Conservation (phyloP, 805 yeast genomes). For the Debaryomyces prosopidis region DNA sequence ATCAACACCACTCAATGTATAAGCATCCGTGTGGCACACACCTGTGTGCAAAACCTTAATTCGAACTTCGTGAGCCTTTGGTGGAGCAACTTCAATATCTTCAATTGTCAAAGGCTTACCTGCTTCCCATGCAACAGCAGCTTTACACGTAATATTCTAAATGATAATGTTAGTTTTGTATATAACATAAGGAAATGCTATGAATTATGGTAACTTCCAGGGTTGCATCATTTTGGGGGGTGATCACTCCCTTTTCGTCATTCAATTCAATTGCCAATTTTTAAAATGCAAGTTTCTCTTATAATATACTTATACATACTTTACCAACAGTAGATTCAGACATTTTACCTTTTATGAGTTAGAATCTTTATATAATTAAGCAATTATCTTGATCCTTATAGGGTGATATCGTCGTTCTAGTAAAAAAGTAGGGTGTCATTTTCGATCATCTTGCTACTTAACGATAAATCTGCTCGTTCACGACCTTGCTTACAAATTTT, state of each 20-base stretch:
- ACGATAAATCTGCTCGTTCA: too few relatives aligned
- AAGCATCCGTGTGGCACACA: slow-evolving; percentile 98
- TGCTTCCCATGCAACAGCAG: slow-evolving; percentile 98
- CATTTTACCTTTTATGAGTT: slow-evolving; percentile 7
- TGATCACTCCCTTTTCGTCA: too few relatives aligned
- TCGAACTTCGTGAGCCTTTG: slow-evolving; percentile 96
- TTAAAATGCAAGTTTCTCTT: background rate
- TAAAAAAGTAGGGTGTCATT: too few relatives aligned
- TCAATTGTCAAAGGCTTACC: slow-evolving; percentile 80
- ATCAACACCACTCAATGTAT: slow-evolving; percentile 90
- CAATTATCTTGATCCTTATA: too few relatives aligned
- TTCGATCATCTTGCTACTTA: too few relatives aligned
- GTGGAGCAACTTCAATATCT: slow-evolving; percentile 87
- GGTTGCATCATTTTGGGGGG: background rate
- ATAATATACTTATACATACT: slow-evolving; percentile 12
- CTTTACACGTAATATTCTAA: slow-evolving; percentile 77
- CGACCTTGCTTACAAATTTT: too few relatives aligned
- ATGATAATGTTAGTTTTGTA: background rate
- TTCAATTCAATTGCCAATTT: background rate
- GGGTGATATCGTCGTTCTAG: too few relatives aligned
- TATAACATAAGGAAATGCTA: background rate
- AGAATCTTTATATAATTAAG: too few relatives aligned
- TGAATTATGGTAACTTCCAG: slow-evolving; percentile 3
- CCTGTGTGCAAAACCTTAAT: slow-evolving; percentile 86
- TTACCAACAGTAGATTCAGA: slow-evolving; percentile 20